These are phyloP conservation scores for Brassica balearica DNA, from an alignment of 441 rosid genomes.

Conservation along the genomic window DNA sequence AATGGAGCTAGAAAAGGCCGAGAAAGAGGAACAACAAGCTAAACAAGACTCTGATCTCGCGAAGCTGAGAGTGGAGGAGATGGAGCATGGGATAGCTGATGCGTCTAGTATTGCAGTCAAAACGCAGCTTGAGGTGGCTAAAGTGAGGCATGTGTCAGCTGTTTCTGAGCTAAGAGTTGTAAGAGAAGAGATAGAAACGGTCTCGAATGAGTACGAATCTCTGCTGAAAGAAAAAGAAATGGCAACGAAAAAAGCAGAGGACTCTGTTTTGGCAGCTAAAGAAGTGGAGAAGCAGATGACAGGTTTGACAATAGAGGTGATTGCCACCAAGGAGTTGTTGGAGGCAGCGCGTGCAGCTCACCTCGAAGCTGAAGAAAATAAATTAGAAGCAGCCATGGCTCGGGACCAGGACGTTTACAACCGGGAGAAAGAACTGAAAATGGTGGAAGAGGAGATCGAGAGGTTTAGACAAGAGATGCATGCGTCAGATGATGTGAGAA, in stretches of 20 bases:
- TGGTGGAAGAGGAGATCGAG: conserved; percentile 82
- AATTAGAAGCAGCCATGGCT: conserved; percentile 78
- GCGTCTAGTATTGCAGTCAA: conserved; percentile 53
- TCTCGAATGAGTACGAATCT: conserved; percentile 59
- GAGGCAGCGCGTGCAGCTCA: conserved; percentile 84
- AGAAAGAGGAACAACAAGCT: conserved; percentile 88
- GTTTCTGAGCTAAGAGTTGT: conserved; percentile 65
- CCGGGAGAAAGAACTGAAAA: conserved; percentile 85
- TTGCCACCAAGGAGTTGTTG: conserved; percentile 72
- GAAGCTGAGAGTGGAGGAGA: background rate
- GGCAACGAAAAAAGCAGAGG: conserved; percentile 71
- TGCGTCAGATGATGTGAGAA: conserved; percentile 70
- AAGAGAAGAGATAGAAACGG: conserved; percentile 63
- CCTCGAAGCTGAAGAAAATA: conserved; percentile 84
- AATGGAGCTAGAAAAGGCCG: conserved; percentile 78
- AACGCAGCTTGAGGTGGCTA: conserved; percentile 49
- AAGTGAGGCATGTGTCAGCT: conserved; percentile 74
- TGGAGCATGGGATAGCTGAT: background rate
- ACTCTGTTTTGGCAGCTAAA: conserved; percentile 67
- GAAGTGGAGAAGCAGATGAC: conserved; percentile 72
- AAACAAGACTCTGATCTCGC: conserved; percentile 88
- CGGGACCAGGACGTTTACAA: conserved; percentile 29
- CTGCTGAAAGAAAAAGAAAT: conserved; percentile 59
- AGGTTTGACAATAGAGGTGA: conserved; percentile 75
- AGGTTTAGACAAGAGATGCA: conserved; percentile 67